These are phyloP conservation scores for Salicornia ramosissima DNA, from an alignment of 148 eudicot species.

Conservation along the genomic window DNA sequence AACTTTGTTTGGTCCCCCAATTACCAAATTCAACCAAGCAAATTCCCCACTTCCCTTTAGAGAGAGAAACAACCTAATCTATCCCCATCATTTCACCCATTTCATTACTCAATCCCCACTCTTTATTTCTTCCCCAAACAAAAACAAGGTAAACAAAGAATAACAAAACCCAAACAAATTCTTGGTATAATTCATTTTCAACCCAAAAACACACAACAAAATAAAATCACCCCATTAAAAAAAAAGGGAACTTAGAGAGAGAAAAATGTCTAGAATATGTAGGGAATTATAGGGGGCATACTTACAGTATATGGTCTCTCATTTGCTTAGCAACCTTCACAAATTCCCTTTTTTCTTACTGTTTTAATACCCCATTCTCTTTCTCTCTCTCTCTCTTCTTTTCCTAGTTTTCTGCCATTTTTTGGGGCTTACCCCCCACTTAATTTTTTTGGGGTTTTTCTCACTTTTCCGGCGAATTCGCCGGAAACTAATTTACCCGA, in stretches of 20 bases:
- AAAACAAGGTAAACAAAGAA: slow-evolving; percentile 11
- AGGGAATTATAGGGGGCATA: slow-evolving; percentile 51
- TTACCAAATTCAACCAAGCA: slow-evolving; percentile 11
- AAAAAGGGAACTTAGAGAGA: slow-evolving; percentile 21
- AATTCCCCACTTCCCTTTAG: slow-evolving; percentile 4
- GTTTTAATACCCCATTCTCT: background rate
- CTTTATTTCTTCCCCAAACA: too few relatives aligned
- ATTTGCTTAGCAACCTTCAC: slow-evolving; percentile 28
- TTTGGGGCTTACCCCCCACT: background rate
- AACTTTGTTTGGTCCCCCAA: slow-evolving; percentile 12
- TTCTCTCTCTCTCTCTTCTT: background rate
- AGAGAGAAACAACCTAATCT: background rate
- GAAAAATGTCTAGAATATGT: slow-evolving; percentile 41
- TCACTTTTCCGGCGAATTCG: slow-evolving; percentile 30
- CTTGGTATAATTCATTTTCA: background rate
- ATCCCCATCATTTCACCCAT: background rate
- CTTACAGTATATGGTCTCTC: slow-evolving; percentile 55
- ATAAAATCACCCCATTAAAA: background rate
- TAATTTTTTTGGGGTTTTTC: background rate
- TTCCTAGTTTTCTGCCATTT: slow-evolving; percentile 6
- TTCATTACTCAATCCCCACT: background rate
- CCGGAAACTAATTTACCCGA: slow-evolving; percentile 32
- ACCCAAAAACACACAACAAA: background rate
- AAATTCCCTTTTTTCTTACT: slow-evolving; percentile 10
- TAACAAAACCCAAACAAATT: background rate